Base-by-base conservation (phyloP, 805 yeast species). In the Metschnikowia lochheadii region DNA sequence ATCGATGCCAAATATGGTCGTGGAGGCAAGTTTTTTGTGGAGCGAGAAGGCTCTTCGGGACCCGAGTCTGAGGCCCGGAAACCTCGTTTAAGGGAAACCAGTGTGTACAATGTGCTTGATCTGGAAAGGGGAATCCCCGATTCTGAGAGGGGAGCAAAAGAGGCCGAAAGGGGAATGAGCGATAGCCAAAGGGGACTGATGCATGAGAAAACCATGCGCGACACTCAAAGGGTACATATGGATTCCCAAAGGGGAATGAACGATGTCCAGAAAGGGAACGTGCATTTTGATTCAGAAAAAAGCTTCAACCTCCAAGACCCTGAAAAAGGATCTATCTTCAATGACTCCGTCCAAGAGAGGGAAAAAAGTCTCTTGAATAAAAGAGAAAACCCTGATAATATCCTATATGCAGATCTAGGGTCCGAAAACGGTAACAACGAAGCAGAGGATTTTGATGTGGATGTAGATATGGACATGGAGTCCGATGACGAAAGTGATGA, bases 21-120 rank as follows among this genome's bases (percentile, higher is more conserved):
- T 55, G 99, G 99, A 5, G 99, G 99, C 1, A 87, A 91, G 61
- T 92, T 87, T 63, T 90, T 83, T 62, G 88, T 87, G 14, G 70
- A 67, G 4, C 64, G 67, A 43, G 77, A 72, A n/a, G 54, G 44
- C 4, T 49, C 55, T 4, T 37, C 44, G 3, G 56, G 53, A 3
- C 55, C 55, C 3, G 58, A 53, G 26, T 40, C 40, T 26, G 56
- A 52, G 21, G 32, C 53, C n/a, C 29, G 46, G 10, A 52, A 48
- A 36, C 23, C 33, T 7, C 49, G 52, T 2, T 29, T 48, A 18
- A 36, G 61, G 3, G 59, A 56, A 23, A 52, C 57, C 17, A 56
- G 58, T 31, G 54, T 52, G 17, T 38, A 40, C 13, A 21, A 35
- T 20, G 13, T 44, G 18, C 46, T 33, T 18, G 43, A 40, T 13